Percentiles rank a stretch among this genome's conserved stretches.
Conservation (phyloP, 495 filamentous ascomycete species). For the Aspergillus nidulans region DNA sequence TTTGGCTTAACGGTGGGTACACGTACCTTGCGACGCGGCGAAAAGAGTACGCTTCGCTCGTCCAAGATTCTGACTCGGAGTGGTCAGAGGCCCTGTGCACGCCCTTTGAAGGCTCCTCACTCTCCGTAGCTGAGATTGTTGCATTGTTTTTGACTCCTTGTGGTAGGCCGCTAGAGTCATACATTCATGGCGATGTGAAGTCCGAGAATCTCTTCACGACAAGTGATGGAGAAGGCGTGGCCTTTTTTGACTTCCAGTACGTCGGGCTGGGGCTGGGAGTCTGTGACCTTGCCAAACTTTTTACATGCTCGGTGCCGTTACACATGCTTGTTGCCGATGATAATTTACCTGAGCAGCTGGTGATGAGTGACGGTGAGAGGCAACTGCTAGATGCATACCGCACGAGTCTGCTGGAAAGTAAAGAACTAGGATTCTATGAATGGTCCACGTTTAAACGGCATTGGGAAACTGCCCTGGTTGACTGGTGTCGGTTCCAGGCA, state of each 20-base stretch:
- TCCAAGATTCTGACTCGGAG: constrained; percentile 25
- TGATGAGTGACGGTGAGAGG: constrained; percentile 28
- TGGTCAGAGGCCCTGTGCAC: constrained; percentile 28
- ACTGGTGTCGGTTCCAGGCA: constrained; percentile 41
- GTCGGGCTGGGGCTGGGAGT: constrained; percentile 36
- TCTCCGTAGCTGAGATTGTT: constrained; percentile 30
- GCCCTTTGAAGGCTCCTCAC: constrained; percentile 5
- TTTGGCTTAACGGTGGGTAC: constrained; percentile 41
- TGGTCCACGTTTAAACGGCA: constrained; percentile 30
- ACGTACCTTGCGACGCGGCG: constrained; percentile 37
- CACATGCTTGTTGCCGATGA: constrained; percentile 25
- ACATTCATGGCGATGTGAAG: constrained; percentile 41
- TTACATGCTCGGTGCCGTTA: constrained; percentile 37
- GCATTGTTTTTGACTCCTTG: constrained; percentile 26
- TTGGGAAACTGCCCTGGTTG: constrained; percentile 39
- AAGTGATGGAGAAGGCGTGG: constrained; percentile 24
- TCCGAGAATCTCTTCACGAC: constrained; percentile 42
- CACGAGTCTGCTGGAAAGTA: constrained; percentile 12
- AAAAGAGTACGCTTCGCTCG: constrained; percentile 30
- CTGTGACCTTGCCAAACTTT: constrained; percentile 38
- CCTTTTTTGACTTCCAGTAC: constrained; percentile 41
- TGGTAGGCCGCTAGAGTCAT: constrained; percentile 29
- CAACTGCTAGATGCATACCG: constrained; percentile 27
- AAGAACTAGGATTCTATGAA: constrained; percentile 16
- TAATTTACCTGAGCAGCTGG: constrained; percentile 22